Evolutionary conservation across 176 grass and related monocot genomes (phyloP), one percentile per base, ranked within the genome.

Genomic region (Secale cereale): DNA sequence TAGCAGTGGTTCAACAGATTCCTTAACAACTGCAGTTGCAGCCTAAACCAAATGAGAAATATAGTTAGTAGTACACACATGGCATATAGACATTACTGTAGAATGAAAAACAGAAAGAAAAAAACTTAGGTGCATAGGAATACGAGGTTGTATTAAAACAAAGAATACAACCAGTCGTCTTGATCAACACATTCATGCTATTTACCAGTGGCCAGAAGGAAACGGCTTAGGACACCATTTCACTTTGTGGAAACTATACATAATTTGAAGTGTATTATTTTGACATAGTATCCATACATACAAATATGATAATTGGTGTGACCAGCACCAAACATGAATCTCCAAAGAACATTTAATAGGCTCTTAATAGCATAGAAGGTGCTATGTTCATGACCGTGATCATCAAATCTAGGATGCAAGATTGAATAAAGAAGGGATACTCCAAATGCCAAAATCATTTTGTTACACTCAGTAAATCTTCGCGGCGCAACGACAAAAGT

Each of bases 1-100:
- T 67, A 98, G 90, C 74, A 98, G 70, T 82, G 96, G 96, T 64
- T 98, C 96, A 82, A 95, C 93, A 26, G 90, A 89, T 72, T 98
- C 96, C 57, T 86, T 98, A 57, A 98, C 84, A 68, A 98, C 84
- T 39, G 78, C 35, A 71, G 91, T 94, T 78, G 81, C 91, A 41
- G 93, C 96, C 96, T 98, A 89, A 74, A 74, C 16, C 66, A 86
- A 65, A 87, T 28, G 32, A 74, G 82, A 88, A 79, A 71, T 57
- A 74, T 66, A 78, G 54, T 86, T 41, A 91, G 48, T 33, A 91
- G 59, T 35, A 82, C 22, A 70, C 45, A 91, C 36, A 68, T 80
- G 46, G 54, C 37, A 63, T 82, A 85, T 8, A 81, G 62, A 75
- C 32, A 85, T 60, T 86, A 85, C 35, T 62, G 48, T 66, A 46